Evolutionary conservation across 129 eudicot genomes (phyloP).

Genomic region (Lonicera japonica): DNA sequence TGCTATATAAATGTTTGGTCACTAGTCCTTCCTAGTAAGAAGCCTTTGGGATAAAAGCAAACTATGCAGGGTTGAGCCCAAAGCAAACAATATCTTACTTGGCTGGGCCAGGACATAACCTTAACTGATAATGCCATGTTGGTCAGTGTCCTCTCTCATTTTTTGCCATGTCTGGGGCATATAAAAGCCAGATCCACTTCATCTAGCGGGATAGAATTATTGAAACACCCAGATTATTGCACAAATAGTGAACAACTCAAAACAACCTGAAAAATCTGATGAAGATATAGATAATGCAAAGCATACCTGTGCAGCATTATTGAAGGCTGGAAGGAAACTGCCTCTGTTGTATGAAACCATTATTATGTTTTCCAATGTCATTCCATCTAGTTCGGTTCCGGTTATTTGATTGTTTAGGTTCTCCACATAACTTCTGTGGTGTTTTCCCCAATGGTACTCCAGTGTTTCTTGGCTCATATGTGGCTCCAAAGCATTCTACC

Average conservation of each 20-base stretch:
- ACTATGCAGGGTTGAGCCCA: no score
- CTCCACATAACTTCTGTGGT: constrained; percentile 78
- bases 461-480: constrained; percentile 85
- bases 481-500: constrained; percentile 88
- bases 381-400: constrained; percentile 72
- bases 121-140: no score
- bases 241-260: no score
- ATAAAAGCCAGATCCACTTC: not conserved
- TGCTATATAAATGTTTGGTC: no score
- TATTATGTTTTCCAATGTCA: constrained; percentile 65
- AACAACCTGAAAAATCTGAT: no score
- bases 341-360: constrained; percentile 77
- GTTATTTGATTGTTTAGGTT: constrained; percentile 91
- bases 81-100: no score
- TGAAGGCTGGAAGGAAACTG: constrained; percentile 65
- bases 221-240: no score
- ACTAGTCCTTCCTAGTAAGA: no score
- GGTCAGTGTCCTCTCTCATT: no score
- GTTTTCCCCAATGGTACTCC: constrained; percentile 97
- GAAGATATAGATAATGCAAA: not conserved
- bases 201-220: not conserved
- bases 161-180: no score
- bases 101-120: no score
- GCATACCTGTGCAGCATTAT: constrained; percentile 90
- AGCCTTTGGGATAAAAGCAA: no score